Base-by-base conservation (phyloP, 164 flowering plant genomes). In the Umbellularia californica region DNA sequence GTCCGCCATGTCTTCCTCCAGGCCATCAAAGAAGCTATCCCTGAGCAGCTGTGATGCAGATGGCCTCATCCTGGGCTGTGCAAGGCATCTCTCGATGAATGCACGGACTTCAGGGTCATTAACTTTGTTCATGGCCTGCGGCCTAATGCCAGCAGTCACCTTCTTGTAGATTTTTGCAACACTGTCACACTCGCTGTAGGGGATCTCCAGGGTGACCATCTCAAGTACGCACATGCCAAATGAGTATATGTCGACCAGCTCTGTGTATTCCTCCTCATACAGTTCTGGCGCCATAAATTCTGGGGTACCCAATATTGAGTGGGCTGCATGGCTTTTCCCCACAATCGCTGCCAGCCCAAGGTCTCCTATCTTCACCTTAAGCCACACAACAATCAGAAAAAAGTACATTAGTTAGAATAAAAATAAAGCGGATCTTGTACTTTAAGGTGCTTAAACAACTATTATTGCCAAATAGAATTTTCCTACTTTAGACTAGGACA, bases 221-320 rank as follows among this genome's bases (percentile, higher is more conserved):
- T 92, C 97, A 11, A 92, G 77, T 58, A 90, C 72, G 50, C 90
- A 88, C 89, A 92, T 84, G 3, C 97, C 95, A 22, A 87, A 90
- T 3, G 95, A 87, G 79, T 92, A 92, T 30, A 90, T 90, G 76
- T 92, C 97, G 30, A 90, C 90, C 79, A 82, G 20, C 78, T 92
- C 97, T 0, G 92, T 92, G 82, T 92, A 92, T 51, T 88, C 76
- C 83, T 90, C 94, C 4, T 92, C 95, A 25, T 90, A 92, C 0
- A 90, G 84, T 85, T 92, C 94, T 1, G 93, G 97, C 4, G 97
- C 94, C 97, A 90, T 92, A 78, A 86, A 90, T 58, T 90, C 93
- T 0, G 97, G 97, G 19, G 97, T 92, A 15, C 95, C 97, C 0
- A 92, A 79, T 1, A 92, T 63, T 0, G 95, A 89, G 77, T 90